phyloP scores from a whole-genome alignment of 257 asterid species.

The Scutellaria barbata region DNA sequence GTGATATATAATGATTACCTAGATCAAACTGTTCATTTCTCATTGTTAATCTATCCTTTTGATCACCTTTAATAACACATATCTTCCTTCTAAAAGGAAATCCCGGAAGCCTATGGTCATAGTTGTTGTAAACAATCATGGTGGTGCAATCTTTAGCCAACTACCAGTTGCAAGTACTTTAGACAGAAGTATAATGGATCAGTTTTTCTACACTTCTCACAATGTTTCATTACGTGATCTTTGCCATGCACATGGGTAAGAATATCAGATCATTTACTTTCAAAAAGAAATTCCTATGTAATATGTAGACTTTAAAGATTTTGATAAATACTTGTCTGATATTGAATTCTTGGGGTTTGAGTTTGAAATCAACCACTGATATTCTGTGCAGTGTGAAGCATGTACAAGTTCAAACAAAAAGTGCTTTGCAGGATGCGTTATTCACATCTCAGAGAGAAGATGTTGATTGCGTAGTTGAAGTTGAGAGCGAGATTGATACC shows the following conservation, averaged over 20 bases:
- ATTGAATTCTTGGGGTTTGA: constrained; percentile 6
- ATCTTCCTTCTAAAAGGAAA: constrained; percentile 49
- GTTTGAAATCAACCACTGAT: constrained; percentile 18
- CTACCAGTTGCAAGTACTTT: constrained; percentile 77
- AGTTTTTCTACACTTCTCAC: constrained; percentile 94
- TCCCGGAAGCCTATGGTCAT: constrained; percentile 82
- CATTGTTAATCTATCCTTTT: constrained; percentile 7
- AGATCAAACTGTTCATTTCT: constrained; percentile 18
- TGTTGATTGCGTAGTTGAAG: constrained; percentile 81
- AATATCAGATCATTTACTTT: neutral
- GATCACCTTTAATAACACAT: constrained; percentile 15
- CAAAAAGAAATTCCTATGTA: neutral
- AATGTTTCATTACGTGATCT: constrained; percentile 70
- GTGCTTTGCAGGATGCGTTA: constrained; percentile 68
- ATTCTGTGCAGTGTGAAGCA: constrained; percentile 77
- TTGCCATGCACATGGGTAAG: constrained; percentile 89
- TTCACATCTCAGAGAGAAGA: constrained; percentile 68
- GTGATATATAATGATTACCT: constrained; percentile 4
- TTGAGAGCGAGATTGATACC: constrained; percentile 83
- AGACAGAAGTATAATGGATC: constrained; percentile 65
- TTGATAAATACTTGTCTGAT: constrained; percentile 3
- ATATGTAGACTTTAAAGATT: neutral
- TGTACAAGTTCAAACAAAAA: constrained; percentile 67
- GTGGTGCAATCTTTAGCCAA: constrained; percentile 98
- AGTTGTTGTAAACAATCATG: constrained; percentile 86